Evolutionary conservation across 305 asterid species (phyloP).

Genomic region (Solanum hybrid): DNA sequence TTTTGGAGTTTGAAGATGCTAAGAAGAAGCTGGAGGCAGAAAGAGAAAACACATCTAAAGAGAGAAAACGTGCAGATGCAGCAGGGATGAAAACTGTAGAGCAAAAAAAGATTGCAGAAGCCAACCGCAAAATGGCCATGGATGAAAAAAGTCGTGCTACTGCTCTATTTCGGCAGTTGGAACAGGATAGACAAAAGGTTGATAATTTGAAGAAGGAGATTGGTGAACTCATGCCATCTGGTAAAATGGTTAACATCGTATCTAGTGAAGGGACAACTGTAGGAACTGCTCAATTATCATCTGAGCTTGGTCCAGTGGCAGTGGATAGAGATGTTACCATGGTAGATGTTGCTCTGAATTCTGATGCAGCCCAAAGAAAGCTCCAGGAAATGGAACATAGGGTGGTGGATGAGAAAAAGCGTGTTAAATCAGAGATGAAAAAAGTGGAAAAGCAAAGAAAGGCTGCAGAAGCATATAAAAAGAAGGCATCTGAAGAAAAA

Average conservation of each 20-base stretch:
- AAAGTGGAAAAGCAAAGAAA: slow-evolving; percentile 50
- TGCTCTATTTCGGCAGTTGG: slow-evolving; percentile 37
- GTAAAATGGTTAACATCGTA: slow-evolving; percentile 17
- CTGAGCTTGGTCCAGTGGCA: slow-evolving; percentile 17
- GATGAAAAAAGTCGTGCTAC: slow-evolving; percentile 50
- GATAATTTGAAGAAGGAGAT: slow-evolving; percentile 34
- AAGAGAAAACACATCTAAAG: slow-evolving; percentile 36
- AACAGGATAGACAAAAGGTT: slow-evolving; percentile 16
- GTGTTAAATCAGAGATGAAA: slow-evolving; percentile 42
- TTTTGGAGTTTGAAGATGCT: slow-evolving; percentile 40
- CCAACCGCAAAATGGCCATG: slow-evolving; percentile 42
- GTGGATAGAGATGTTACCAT: slow-evolving; percentile 20
- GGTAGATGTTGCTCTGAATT: neutral
- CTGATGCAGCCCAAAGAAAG: slow-evolving; percentile 28
- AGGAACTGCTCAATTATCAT: slow-evolving; percentile 8
- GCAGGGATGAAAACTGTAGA: slow-evolving; percentile 41
- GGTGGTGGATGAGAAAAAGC: slow-evolving; percentile 31
- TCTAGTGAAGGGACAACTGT: slow-evolving; percentile 10
- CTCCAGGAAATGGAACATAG: slow-evolving; percentile 33
- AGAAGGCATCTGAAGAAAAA: slow-evolving; percentile 39
- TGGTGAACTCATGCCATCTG: slow-evolving; percentile 19
- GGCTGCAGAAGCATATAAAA: slow-evolving; percentile 42
- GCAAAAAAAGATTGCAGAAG: slow-evolving; percentile 38
- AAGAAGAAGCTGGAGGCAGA: slow-evolving; percentile 47
- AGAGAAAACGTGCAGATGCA: slow-evolving; percentile 50